These are phyloP conservation scores for Fusarium chuoi DNA, from an alignment of 2,329 filamentous ascomycete species.

Conservation along the genomic window DNA sequence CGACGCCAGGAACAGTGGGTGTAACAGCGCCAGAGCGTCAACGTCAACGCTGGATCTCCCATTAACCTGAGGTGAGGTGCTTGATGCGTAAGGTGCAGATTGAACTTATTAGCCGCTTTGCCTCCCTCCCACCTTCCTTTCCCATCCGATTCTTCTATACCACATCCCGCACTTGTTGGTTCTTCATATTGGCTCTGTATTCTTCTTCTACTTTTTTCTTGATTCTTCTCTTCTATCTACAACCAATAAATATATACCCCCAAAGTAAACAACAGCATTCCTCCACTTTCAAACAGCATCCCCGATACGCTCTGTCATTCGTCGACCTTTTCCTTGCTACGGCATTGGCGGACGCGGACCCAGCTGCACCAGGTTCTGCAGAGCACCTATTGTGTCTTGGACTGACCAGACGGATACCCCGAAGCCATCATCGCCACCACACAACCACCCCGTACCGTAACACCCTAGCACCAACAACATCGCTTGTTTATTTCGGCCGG, in stretches of 20 bases:
- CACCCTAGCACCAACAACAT: slow-evolving; percentile 35
- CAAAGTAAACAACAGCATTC: slow-evolving; percentile 7
- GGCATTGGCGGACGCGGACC: slow-evolving; percentile 36
- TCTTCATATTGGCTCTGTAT: not conserved
- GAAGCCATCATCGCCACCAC: slow-evolving; percentile 44
- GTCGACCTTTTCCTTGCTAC: slow-evolving; percentile 16
- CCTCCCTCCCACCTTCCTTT: slow-evolving; percentile 24
- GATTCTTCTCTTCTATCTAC: not conserved
- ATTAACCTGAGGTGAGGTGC: slow-evolving; percentile 14
- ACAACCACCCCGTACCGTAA: slow-evolving; percentile 35
- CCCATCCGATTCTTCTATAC: slow-evolving; percentile 26
- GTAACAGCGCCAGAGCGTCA: slow-evolving; percentile 13
- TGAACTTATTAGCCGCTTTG: slow-evolving; percentile 22
- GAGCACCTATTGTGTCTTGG: slow-evolving; percentile 12
- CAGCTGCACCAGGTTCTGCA: slow-evolving; percentile 42
- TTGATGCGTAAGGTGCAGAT: slow-evolving; percentile 2
- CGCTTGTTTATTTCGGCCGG: slow-evolving; percentile 18
- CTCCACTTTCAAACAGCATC: slow-evolving; percentile 17
- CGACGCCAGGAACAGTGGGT: slow-evolving; percentile 33
- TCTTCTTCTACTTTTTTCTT: not conserved
- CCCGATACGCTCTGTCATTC: slow-evolving; percentile 38
- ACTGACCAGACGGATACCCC: slow-evolving; percentile 38
- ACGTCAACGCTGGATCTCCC: slow-evolving; percentile 27
- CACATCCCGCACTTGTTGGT: slow-evolving; percentile 21
- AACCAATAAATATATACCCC: not conserved